A percentile compares a stretch with the other conserved stretches of the same genome.
Conservation (phyloP, 164 flowering plant genomes). For the Hamamelis virginiana region DNA sequence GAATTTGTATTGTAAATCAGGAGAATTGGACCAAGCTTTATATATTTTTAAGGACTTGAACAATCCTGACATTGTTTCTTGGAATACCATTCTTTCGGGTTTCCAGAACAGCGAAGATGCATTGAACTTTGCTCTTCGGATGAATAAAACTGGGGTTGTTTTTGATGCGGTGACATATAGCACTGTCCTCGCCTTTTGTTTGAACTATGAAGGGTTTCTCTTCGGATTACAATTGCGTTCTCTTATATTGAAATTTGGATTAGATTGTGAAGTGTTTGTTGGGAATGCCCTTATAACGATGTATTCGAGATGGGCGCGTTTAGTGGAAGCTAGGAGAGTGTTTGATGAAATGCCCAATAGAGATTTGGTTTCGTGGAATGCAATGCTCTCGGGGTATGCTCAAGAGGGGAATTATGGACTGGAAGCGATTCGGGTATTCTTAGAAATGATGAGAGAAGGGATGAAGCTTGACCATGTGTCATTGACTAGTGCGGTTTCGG, state of each 20-base stretch:
- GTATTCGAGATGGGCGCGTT: constrained; percentile 51
- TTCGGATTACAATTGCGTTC: constrained; percentile 71
- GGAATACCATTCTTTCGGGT: constrained; percentile 81
- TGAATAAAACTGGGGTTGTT: constrained; percentile 57
- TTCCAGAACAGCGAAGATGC: constrained; percentile 45
- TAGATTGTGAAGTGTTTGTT: constrained; percentile 58
- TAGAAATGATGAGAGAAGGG: constrained; percentile 58
- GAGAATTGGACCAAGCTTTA: constrained; percentile 42
- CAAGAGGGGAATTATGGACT: constrained; percentile 60
- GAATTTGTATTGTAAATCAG: constrained; percentile 71
- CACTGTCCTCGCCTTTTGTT: constrained; percentile 57
- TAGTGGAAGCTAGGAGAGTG: constrained; percentile 53
- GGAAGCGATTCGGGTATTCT: constrained; percentile 50
- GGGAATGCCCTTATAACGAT: constrained; percentile 75
- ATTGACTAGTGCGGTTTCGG: constrained; percentile 60
- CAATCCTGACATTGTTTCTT: constrained; percentile 67
- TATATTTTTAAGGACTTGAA: constrained; percentile 45
- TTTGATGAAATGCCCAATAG: constrained; percentile 61
- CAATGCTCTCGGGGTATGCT: constrained; percentile 69
- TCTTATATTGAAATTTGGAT: constrained; percentile 44
- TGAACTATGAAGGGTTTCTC: constrained; percentile 38
- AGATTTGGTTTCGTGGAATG: constrained; percentile 88
- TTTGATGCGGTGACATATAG: constrained; percentile 75
- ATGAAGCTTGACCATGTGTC: constrained; percentile 73
- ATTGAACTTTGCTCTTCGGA: constrained; percentile 43